Base-by-base conservation (phyloP, 768 basidiomycete genomes). In the Pleurotus salmoneostramineus region DNA sequence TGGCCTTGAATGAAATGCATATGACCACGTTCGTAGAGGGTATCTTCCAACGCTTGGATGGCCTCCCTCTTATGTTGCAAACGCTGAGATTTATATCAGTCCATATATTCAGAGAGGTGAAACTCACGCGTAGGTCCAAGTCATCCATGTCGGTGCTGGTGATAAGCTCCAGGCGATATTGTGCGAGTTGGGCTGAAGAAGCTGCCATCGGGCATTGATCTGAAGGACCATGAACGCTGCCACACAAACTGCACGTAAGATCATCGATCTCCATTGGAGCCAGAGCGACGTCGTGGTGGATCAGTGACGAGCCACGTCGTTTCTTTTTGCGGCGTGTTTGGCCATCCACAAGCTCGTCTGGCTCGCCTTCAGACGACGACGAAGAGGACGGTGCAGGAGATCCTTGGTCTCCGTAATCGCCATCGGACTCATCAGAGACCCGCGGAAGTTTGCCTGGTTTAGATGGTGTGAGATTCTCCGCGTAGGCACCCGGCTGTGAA, bases 131-230 rank as follows among this genome's bases (percentile, higher is more conserved):
- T 37, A 79, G 76, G 66, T 87, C 83, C 64, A 81, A 77, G 45
- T 88, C 75, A 62, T 93, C 91, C 62, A 85, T 84, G 12, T 81
- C 78, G n/a, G 79, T 75, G 60, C 88, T 77, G 32, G 80, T 69
- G 60, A 91, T 69, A 37, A 92, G 69, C 72, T 90, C 84, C 47
- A 79, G 75, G 45, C 90, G 82, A 64, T 84, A 91, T 63, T 89
- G 83, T 10, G 82, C 80, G 17, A 93, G 74, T 66, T 90, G 83
- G 57, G 83, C 78, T 14, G 88, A 83, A 50, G 72, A 76, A 21
- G 85, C 78, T 5, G 81, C 83, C 90, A 93, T 89, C 21, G 65
- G 66, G 65, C 91, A 93, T 56, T 76, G 64, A 31, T 64, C 62
- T 32, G 77, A 77, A 48, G 70, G 69, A 12, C 73, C 80, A 63